Evolutionary conservation across 257 asterid species (phyloP), one percentile per base, ranked within the genome.

Genomic region (Avicennia marina): DNA sequence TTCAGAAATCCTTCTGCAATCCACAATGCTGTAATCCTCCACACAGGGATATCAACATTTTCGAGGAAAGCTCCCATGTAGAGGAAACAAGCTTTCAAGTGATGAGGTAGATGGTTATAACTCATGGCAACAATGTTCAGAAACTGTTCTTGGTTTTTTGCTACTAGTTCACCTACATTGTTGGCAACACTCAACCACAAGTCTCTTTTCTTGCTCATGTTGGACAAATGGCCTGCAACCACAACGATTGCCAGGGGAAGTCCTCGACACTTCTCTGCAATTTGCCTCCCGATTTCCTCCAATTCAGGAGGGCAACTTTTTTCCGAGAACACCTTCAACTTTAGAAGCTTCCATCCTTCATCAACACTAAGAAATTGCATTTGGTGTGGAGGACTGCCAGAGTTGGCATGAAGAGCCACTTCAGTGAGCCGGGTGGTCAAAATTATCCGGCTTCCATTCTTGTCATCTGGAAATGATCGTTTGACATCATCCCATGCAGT

Each of bases 31-130:
- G 45, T 27, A 11, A 78, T 53, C 29, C 53, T 65, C 68, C 57
- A 20, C 21, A 57, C 71, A 20, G 47, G 53, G 39, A 78, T 69
- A 38, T 68, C 79, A 46, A 22, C 20, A 50, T 68, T 56, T 66
- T 63, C 72, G 0, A 77, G 76, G 25, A 78, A 75, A 25, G 67
- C 75, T 17, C 81, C 77, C 53, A 78, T 53, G 46, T 72, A 71
- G 31, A 78, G 73, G 47, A 73, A 67, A 26, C 78, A 77, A 0
- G 71, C 57, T 44, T 63, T 71, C 41, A 75, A 54, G 45, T 63
- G 70, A 27, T 48, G 65, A 25, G 78, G 80, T 39, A 79, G 27
- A 58, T 79, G 47, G 24, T 56, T 56, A 25, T 73, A 68, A 59
- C 79, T 73, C 72, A 68, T 40, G 31, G 68, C 65, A 7, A 64